Evolutionary conservation across 805 yeast species (phyloP).

Genomic region (Suhomyces vadensis): DNA sequence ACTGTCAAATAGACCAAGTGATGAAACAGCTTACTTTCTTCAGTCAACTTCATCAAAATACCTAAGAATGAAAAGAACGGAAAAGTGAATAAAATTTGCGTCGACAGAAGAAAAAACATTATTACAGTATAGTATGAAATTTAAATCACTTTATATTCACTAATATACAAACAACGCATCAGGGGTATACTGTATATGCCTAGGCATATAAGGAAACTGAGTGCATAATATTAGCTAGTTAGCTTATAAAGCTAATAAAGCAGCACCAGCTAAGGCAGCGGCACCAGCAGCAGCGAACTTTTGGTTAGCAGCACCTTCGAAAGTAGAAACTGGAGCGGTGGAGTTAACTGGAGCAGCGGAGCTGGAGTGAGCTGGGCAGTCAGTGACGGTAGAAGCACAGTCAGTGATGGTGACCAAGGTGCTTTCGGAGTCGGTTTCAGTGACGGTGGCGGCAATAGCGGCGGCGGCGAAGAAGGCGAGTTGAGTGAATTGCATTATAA

Average conservation of each 20-base stretch:
- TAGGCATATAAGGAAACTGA: not conserved
- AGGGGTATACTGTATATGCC: not conserved
- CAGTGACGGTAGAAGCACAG: constrained; percentile 46
- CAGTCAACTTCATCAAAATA: constrained; percentile 27
- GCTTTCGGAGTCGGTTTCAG: constrained; percentile 34
- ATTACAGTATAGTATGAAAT: too few relatives aligned
- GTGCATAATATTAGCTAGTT: constrained; percentile 8
- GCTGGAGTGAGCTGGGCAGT: constrained; percentile 44
- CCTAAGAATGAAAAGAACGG: too few relatives aligned
- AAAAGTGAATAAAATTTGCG: too few relatives aligned
- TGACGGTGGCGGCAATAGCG: constrained; percentile 37
- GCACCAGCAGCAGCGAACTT: constrained; percentile 43
- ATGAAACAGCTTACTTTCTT: constrained; percentile 59
- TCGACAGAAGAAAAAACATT: too few relatives aligned
- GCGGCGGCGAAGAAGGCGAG: constrained; percentile 36
- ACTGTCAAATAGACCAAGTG: constrained; percentile 59
- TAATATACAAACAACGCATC: constrained; percentile 9
- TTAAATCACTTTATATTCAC: constrained; percentile 14
- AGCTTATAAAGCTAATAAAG: constrained; percentile 35
- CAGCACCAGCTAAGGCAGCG: constrained; percentile 51
- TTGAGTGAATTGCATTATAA: constrained; percentile 43
- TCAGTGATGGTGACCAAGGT: constrained; percentile 49
- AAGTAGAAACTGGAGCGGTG: constrained; percentile 33
- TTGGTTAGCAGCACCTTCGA: constrained; percentile 37
- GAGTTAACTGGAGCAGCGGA: constrained; percentile 25